Percentiles rank a stretch among this genome's conserved stretches.
These are phyloP conservation scores for Ascochyta koolunga DNA, from an alignment of 2,329 filamentous ascomycete genomes.

Conservation along the genomic window DNA sequence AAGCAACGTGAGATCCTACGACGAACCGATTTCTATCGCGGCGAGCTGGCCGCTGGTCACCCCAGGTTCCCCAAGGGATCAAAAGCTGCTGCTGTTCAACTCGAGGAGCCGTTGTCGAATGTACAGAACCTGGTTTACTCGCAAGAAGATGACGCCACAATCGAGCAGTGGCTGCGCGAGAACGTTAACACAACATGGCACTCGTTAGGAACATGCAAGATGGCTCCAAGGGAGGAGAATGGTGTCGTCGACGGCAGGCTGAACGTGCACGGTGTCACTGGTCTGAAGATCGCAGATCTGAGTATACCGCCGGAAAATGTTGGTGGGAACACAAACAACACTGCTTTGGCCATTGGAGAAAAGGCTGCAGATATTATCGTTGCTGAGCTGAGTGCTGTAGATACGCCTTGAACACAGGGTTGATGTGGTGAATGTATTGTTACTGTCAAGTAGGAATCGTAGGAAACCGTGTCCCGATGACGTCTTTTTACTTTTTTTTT, in stretches of 20 bases:
- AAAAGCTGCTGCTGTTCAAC: slow-evolving; percentile 22
- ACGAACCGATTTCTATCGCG: slow-evolving; percentile 59
- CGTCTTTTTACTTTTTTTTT: too few relatives aligned
- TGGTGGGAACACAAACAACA: slow-evolving; percentile 56
- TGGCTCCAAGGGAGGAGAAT: slow-evolving; percentile 39
- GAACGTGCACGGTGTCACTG: slow-evolving; percentile 37
- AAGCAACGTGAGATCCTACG: slow-evolving; percentile 66
- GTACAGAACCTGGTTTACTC: slow-evolving; percentile 29
- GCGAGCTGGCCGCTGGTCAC: slow-evolving; percentile 48
- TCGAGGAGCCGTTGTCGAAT: slow-evolving; percentile 15
- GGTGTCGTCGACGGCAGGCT: slow-evolving; percentile 36
- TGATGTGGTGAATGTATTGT: neutral
- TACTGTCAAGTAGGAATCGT: too few relatives aligned
- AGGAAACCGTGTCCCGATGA: too few relatives aligned
- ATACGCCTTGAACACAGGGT: neutral
- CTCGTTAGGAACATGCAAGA: slow-evolving; percentile 41
- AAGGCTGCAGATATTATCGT: slow-evolving; percentile 41
- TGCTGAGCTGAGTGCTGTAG: slow-evolving; percentile 15
- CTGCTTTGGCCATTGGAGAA: slow-evolving; percentile 49
- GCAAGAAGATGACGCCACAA: slow-evolving; percentile 44
- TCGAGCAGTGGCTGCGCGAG: slow-evolving; percentile 51
- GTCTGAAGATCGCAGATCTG: slow-evolving; percentile 53
- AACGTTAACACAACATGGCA: slow-evolving; percentile 44
- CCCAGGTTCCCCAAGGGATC: slow-evolving; percentile 38
- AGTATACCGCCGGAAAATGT: slow-evolving; percentile 52